phyloP scores from a whole-genome alignment of 208 protist species.

The Wallacemonas sp. region DNA sequence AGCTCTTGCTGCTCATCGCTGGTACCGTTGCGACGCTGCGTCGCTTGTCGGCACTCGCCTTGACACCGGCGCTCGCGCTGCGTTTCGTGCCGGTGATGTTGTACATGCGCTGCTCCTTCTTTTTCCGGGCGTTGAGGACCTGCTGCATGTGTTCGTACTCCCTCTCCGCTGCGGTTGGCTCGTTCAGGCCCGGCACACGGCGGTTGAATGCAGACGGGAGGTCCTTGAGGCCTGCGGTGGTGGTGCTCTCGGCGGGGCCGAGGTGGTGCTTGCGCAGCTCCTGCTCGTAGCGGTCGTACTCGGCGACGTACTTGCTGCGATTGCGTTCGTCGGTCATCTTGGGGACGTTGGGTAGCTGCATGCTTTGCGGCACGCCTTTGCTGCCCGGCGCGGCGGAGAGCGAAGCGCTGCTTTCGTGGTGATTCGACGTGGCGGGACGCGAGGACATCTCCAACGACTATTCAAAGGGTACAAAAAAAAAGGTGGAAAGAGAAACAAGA shows the following conservation, averaged over 20 bases:
- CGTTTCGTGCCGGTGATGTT: conserved; percentile 2
- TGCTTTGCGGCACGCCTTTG: conserved; percentile 29
- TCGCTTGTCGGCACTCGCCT: not conserved
- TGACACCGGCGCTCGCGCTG: no score
- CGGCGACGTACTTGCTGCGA: conserved; percentile 72
- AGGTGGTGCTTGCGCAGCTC: conserved; percentile 89
- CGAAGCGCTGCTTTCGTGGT: conserved; percentile 5
- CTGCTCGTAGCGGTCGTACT: conserved; percentile 89
- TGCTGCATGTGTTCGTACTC: conserved; percentile 48
- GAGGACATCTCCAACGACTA: not conserved
- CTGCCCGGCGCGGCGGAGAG: not conserved
- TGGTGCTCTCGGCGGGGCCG: conserved; percentile 60
- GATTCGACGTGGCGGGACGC: not conserved
- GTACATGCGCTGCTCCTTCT: conserved; percentile 16
- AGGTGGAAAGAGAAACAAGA: not conserved
- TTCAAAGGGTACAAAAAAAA: not conserved
- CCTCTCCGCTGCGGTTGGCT: conserved; percentile 65
- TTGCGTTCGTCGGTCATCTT: conserved; percentile 79
- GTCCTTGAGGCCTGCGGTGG: conserved; percentile 68
- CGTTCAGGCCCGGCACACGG: conserved; percentile 49
- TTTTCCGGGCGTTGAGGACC: conserved; percentile 10
- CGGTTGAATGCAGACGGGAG: conserved; percentile 68
- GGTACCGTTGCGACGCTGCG: not conserved
- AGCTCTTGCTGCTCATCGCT: not conserved
- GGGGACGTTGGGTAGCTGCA: conserved; percentile 85